Percentiles rank a stretch among this genome's conserved stretches.
phyloP scores from a whole-genome alignment of 257 asterid genomes.

The Solanum corneliomulleri region DNA sequence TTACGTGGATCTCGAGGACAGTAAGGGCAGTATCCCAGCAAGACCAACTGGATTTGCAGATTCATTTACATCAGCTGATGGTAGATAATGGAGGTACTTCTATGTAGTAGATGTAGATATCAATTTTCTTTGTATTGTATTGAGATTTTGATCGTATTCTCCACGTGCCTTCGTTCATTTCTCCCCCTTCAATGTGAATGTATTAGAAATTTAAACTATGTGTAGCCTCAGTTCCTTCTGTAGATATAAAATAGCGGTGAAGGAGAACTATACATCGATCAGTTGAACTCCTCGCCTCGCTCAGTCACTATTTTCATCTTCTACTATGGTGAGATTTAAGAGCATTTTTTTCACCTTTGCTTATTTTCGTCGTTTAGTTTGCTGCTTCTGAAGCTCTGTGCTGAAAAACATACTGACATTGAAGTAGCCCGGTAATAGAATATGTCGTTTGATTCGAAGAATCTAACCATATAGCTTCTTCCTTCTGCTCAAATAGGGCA shows the following conservation, averaged over 20 bases:
- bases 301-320: not conserved
- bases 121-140: not conserved
- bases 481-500: not conserved
- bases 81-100: slow-evolving; percentile 29
- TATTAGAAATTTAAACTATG: not conserved
- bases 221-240: not conserved
- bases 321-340: not conserved
- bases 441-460: not conserved
- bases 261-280: not conserved
- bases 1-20: slow-evolving; percentile 57
- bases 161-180: not conserved
- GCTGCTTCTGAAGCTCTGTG: not conserved
- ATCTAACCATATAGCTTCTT: not conserved
- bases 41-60: slow-evolving; percentile 88
- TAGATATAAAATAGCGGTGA: slow-evolving; percentile 1
- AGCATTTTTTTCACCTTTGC: not conserved
- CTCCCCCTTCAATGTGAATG: not conserved
- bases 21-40: slow-evolving; percentile 80
- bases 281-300: not conserved
- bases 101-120: slow-evolving; percentile 1
- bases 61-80: slow-evolving; percentile 80
- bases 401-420: not conserved
- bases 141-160: not conserved
- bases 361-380: not conserved
- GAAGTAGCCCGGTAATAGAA: not conserved